Evolutionary conservation across 208 protist genomes (phyloP), one percentile per base, ranked within the genome.

Genomic region (Trypanosoma grayi): DNA sequence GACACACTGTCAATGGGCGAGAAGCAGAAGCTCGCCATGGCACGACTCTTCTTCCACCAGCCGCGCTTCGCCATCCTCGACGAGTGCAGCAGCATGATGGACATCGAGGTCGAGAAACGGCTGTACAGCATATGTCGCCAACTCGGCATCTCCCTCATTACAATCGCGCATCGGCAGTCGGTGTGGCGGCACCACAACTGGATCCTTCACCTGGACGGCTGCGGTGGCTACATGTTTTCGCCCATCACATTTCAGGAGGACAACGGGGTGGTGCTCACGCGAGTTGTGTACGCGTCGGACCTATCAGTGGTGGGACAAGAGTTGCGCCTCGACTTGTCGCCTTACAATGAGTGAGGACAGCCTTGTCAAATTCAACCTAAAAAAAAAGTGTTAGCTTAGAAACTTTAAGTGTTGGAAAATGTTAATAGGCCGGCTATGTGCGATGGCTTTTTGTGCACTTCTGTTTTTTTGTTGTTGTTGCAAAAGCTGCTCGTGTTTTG

Each of bases 41-140:
- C 91, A 14, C 76, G 91, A 37, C 70, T 97, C 10, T 95, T 94
- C 50, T 95, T 85, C 57, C 91, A 97, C 70, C 66, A 75, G 25
- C 91, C 91, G 10, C 72, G 74, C 18, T 97, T 90, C 59, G 91
- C 91, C 36, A 93, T 97, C 57, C 71, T 97, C 6, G 91, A 97
- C 59, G 91, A 97, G 70, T 93, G 88, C 79, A 97, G 83, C 63
- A 89, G 78, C 45, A 70, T 79, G 18, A 66, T 96, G 48, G 79
- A 86, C 60, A 51, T 80, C 22, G 82, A 92, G 16, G 75, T 86
- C 37, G 86, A 95, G 70, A 37, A 66, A 46, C 57, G 75, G 34
- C 60, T 94, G 9, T 96, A 96, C 68, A 51, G 69, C 30, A 56
- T 65, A 51, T 96, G 87, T 60, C 66, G 63, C 11, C 55, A 90